Base-by-base conservation (phyloP, 768 basidiomycete species). In the Lactifluus pinguis region DNA sequence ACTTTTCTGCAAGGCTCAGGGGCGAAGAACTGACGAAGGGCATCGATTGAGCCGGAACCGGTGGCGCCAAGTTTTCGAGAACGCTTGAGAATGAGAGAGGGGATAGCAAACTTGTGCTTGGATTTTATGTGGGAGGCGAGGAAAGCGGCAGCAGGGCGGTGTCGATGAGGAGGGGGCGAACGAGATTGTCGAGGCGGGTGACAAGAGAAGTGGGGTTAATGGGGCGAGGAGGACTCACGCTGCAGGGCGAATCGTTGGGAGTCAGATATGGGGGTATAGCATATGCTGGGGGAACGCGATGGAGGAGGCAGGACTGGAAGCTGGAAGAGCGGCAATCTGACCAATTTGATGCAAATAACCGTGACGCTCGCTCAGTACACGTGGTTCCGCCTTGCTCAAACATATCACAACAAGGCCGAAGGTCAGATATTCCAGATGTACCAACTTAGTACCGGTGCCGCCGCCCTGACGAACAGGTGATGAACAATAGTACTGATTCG, bases 71-170 rank as follows among this genome's bases (percentile, higher is more conserved):
- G 82, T 69, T 88, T 89, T 62, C 83, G 79, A 64, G 81, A 86
- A 19, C 93, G 85, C 72, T 92, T 93, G 66, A 94, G 83, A 68
- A 97, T 92, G 68, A 97, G 83, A 29, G 90, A 88, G 0, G 94
- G 93, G 48, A 97, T 89, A 34, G 87, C 87, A 51, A 97, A 79
- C 72, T 94, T 94, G 61, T 81, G 71, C 86, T 88, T 88, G 65
- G 83, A 75, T 42, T 76, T 70, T 54, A 97, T 72, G 70, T 85
- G 89, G 58, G 78, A 79, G 2, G 82, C 75, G 39, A 85, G 76
- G 74, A 84, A 91, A 10, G 83, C 76, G 1, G 81, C 76, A n/a
- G 84, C 77, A 4, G 88, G 83, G 4, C 93, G 83, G 89, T 91
- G 72, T 97, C 93, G 69, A 95, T 80, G 60, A 95, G 73, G 25